Evolutionary conservation across 768 basidiomycete species (phyloP).

Genomic region (Tricholoma saponaceum): DNA sequence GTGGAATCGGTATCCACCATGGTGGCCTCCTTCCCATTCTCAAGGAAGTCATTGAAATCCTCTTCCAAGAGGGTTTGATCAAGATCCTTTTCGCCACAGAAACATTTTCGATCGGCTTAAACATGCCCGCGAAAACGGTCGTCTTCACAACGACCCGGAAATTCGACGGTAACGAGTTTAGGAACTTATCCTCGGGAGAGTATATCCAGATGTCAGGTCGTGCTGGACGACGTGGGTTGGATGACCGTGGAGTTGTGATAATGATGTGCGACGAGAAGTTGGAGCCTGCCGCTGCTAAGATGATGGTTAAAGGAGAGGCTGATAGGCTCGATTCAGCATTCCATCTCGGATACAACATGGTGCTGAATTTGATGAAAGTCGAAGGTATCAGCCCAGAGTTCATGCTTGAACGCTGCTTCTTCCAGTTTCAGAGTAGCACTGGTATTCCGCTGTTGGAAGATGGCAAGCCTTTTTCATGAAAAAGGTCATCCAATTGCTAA

Average conservation of each 20-base stretch:
- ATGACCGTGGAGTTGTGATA: slow-evolving; percentile 98
- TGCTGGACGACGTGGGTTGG: slow-evolving; percentile 93
- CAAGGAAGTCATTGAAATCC: slow-evolving; percentile 98
- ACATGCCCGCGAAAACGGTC: slow-evolving; percentile 99
- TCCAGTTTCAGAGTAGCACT: slow-evolving; percentile 95
- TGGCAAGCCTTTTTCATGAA: no score
- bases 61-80: slow-evolving; percentile 97
- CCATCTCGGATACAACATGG: slow-evolving; percentile 99
- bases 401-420: slow-evolving; percentile 97
- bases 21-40: slow-evolving; percentile 95
- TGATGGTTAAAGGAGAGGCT: slow-evolving; percentile 97
- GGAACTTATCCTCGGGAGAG: slow-evolving; percentile 91
- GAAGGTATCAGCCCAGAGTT: slow-evolving; percentile 98
- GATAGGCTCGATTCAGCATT: slow-evolving; percentile 97
- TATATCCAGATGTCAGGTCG: slow-evolving; percentile 99
- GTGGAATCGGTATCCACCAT: slow-evolving; percentile 98
- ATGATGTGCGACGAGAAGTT: slow-evolving; percentile 99
- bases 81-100: slow-evolving; percentile 98
- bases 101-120: slow-evolving; percentile 95
- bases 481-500: no score
- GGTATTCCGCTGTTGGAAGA: slow-evolving; percentile 84
- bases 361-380: slow-evolving; percentile 96
- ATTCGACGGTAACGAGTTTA: slow-evolving; percentile 93
- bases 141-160: slow-evolving; percentile 95
- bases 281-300: slow-evolving; percentile 86